Evolutionary conservation across 2,329 filamentous ascomycete species (phyloP), one percentile per base, ranked within the genome.

Genomic region (Aspergillus puulaauensis): DNA sequence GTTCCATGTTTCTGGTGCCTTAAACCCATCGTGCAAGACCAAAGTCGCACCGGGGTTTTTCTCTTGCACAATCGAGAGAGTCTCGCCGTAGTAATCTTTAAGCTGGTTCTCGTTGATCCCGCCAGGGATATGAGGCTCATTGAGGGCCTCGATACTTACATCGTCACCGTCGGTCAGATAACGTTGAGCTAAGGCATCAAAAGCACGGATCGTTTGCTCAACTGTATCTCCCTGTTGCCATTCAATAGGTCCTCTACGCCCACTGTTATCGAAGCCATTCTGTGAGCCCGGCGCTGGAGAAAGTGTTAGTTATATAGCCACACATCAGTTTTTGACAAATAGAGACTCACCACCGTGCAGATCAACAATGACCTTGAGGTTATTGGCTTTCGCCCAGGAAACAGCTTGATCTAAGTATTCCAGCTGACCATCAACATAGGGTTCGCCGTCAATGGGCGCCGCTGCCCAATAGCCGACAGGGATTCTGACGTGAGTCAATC

Each of bases 181-280:
- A 61, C 86, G 84, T 17, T 77, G 65, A 23, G 83, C 80, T 54
- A 89, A 83, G 7, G 70, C 79, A 23, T 82, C 72, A n/a, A 90
- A 77, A 3, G 87, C 82, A 23, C 76, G 68, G 11, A 88, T 71
- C 2, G 78, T 79, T 55, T 73, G 61, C 0, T 65, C 45, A 14
- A 77, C 66, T 3, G 70, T 73, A 54, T 73, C 52, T 12, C 70
- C 70, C 48, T 72, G 67, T n/a, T 71, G 71, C 76, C 77, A 79
- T 44, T 71, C 21, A 49, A 76, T 68, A 23, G 71, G 52, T 9
- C 71, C 75, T 56, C 66, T 75, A 45, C 75, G 77, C 46, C 86
- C 86, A 54, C 82, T 85, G 73, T 88, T 89, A 71, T 89, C 86
- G 67, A 88, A 88, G 3, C 86, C 86, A 60, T 88, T 88, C 65